These are phyloP conservation scores for Diaporthe sp. DNA, from an alignment of 2,329 filamentous ascomycete species.

Conservation along the genomic window DNA sequence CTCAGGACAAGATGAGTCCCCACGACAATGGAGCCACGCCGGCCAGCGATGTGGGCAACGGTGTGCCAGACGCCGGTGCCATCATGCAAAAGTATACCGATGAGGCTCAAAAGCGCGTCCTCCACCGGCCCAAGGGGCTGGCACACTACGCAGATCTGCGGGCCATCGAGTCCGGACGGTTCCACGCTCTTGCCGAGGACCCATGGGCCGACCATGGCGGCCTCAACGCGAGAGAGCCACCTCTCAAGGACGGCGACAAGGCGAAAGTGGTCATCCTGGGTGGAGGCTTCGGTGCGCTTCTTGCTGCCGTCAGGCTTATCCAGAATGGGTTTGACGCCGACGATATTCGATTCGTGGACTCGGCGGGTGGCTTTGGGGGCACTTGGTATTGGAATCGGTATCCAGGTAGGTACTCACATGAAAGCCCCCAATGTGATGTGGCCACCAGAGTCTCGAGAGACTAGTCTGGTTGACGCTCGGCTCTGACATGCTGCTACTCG, in stretches of 20 bases:
- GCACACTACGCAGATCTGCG: conserved; percentile 51
- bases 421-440: too few species aligned
- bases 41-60: not conserved
- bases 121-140: conserved; percentile 47
- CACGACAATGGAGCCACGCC: not conserved
- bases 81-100: conserved; percentile 49
- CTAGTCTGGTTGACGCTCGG: not conserved
- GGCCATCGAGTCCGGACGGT: conserved; percentile 36
- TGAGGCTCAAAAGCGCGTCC: conserved; percentile 53
- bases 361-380: conserved; percentile 25
- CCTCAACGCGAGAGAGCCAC: conserved; percentile 45
- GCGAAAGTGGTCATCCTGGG: conserved; percentile 48
- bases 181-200: conserved; percentile 49
- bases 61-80: not conserved
- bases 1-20: not conserved
- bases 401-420: not conserved
- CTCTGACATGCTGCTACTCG: not conserved
- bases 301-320: conserved; percentile 53
- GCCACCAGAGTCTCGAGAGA: too few species aligned
- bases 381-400: conserved; percentile 32
- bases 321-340: conserved; percentile 50
- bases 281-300: conserved; percentile 52
- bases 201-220: conserved; percentile 53
- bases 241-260: conserved; percentile 24
- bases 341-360: conserved; percentile 52